A percentile compares a stretch with the other conserved stretches of the same genome.
Conservation (phyloP, 2,329 filamentous ascomycete genomes). For the Diaporthe citrichinensis region DNA sequence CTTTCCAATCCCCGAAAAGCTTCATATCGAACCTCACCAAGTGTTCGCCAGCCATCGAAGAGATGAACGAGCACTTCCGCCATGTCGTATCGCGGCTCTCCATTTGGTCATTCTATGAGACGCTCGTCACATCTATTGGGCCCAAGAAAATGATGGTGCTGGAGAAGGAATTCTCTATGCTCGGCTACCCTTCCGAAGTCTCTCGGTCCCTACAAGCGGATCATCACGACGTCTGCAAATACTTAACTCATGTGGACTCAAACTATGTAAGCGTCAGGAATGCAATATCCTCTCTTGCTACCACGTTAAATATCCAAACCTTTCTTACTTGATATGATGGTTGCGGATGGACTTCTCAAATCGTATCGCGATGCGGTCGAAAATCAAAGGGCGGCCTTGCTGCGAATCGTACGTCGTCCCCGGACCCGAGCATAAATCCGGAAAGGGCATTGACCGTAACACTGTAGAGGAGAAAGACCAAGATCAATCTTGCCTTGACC, state of each 20-base stretch:
- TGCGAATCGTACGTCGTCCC: background rate
- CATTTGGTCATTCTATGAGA: background rate
- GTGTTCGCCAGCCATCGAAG: background rate
- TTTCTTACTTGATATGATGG: background rate
- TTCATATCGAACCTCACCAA: background rate
- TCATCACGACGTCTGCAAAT: constrained; percentile 22
- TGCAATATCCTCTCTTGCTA: no score
- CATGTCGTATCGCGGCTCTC: background rate
- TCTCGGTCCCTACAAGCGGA: background rate
- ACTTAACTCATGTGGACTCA: background rate
- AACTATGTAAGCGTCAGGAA: constrained; percentile 12
- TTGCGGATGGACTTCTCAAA: background rate
- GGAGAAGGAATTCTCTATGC: background rate
- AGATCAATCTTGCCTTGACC: background rate
- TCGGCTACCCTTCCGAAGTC: background rate
- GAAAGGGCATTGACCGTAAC: background rate
- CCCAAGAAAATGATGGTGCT: background rate
- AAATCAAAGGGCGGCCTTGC: background rate
- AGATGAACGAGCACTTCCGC: constrained; percentile 7
- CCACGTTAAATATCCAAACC: background rate
- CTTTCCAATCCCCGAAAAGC: constrained; percentile 3
- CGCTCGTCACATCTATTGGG: background rate
- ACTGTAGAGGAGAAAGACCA: background rate
- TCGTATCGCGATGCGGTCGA: background rate
- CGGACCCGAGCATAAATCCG: background rate